phyloP scores from a whole-genome alignment of 495 filamentous ascomycete species.

The Jackrogersella multiformis region DNA sequence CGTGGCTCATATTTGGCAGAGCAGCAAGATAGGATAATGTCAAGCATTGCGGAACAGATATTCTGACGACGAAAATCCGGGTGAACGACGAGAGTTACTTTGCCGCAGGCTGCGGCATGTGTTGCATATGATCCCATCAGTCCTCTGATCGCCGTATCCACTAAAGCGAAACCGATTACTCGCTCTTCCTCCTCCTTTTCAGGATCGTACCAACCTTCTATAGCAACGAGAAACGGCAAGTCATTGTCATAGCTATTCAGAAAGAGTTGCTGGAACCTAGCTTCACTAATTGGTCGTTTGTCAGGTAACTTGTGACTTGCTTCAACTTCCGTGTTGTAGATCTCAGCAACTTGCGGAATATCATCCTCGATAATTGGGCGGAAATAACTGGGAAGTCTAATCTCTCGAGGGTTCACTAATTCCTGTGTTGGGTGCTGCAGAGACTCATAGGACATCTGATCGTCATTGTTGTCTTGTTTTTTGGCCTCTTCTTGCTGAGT shows the following conservation, averaged over 20 bases:
- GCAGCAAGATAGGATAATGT: constrained; percentile 45
- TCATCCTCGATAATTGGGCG: constrained; percentile 47
- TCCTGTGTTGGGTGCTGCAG: neutral
- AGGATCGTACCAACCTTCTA: constrained; percentile 31
- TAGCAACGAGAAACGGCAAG: constrained; percentile 56
- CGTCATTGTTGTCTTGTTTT: neutral
- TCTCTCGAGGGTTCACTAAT: constrained; percentile 24
- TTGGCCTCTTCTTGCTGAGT: neutral
- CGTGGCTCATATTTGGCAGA: constrained; percentile 39
- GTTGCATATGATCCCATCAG: constrained; percentile 31
- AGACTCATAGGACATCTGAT: neutral
- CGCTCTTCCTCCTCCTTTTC: neutral
- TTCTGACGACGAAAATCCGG: constrained; percentile 46
- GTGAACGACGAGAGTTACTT: constrained; percentile 49
- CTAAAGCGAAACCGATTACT: constrained; percentile 51
- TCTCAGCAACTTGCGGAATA: constrained; percentile 38
- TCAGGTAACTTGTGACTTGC: constrained; percentile 46
- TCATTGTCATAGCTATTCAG: constrained; percentile 18
- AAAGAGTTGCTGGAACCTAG: constrained; percentile 43
- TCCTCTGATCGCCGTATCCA: constrained; percentile 20
- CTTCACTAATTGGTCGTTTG: constrained; percentile 31
- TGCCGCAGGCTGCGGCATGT: constrained; percentile 17
- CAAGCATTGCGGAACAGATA: constrained; percentile 50
- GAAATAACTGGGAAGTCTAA: constrained; percentile 45
- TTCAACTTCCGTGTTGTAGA: constrained; percentile 53